Conservation (phyloP, 768 basidiomycete genomes). For the Lentinula lateritia region DNA sequence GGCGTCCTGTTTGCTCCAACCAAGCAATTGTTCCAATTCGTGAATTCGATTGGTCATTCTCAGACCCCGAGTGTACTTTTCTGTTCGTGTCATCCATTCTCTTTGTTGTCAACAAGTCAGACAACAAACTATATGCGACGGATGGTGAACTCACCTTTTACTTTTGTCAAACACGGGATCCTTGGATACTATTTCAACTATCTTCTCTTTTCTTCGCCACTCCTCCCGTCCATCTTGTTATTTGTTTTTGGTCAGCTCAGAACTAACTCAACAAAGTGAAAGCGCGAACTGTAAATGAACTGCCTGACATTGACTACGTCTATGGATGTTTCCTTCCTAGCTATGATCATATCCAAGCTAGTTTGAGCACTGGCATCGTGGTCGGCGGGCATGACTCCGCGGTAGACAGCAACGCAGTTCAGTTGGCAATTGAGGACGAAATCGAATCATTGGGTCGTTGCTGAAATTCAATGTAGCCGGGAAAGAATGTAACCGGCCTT, state of each 20-base stretch:
- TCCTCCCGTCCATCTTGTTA: conserved; percentile 21
- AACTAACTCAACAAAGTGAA: background rate
- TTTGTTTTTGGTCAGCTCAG: background rate
- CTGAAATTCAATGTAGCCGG: too few species aligned
- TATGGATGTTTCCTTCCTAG: conserved; percentile 39
- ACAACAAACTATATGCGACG: background rate
- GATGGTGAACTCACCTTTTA: conserved; percentile 30
- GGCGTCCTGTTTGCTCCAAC: conserved; percentile 48
- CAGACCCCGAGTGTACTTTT: conserved; percentile 51
- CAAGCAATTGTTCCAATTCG: conserved; percentile 45
- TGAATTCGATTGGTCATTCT: conserved; percentile 45
- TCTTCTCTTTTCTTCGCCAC: conserved; percentile 39
- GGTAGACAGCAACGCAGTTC: background rate
- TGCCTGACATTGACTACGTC: conserved; percentile 36
- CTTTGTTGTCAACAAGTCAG: background rate
- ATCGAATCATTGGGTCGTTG: too few species aligned
- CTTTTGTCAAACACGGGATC: conserved; percentile 41
- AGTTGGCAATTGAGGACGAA: too few species aligned
- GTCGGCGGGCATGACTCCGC: background rate
- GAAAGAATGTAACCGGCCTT: too few species aligned
- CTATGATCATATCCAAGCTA: conserved; percentile 44
- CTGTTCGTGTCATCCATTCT: conserved; percentile 39
- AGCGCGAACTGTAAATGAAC: conserved; percentile 35
- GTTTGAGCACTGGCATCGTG: conserved; percentile 42
- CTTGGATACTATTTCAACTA: conserved; percentile 40